Base-by-base conservation (phyloP, 2,329 filamentous ascomycete genomes). In the Keithomyces neogunnii region DNA sequence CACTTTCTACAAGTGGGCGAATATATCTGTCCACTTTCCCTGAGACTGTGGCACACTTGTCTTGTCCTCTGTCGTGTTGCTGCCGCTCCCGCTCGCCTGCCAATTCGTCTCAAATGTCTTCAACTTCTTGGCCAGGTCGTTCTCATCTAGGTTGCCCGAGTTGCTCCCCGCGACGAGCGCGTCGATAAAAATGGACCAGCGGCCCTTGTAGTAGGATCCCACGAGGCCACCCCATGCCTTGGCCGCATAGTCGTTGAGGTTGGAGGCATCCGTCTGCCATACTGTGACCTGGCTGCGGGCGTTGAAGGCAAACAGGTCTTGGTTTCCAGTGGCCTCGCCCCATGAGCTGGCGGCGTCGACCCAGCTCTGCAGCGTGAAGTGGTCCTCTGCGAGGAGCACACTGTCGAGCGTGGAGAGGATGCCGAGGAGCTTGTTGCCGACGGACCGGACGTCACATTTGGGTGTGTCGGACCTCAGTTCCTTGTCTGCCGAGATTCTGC, bases 201-300 rank as follows among this genome's bases (percentile, higher is more conserved):
- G 61, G 11, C 66, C 67, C 8, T 67, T 46, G 57, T 78, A 77
- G 59, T 77, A 79, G 1, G 60, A 61, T 1, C 61, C 62, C 3
- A 77, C 68, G 0, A 79, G 61, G 1, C 74, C 75, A 7, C 63
- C 66, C 75, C 74, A 78, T 28, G 63, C 62, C 60, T 76, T 76
- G 4, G 68, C 70, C 3, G 74, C 73, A 53, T 78, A 78, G 59
- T 78, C 75, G 36, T 59, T 67, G 40, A 78, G 73, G 3, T n/a
- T 7, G 1, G 32, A 26, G 8, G 49, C 46, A n/a, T 53, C 44
- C 7, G 48, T 46, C 57, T 77, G 62, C 75, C 74, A 78, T 9
- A 74, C 64, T 5, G 75, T 77, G 51, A 78, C 63, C 53, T 77
- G 74, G 47, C 77, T 77, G 10, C 71, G 64, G 5, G 74, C 74